A percentile compares a stretch with the other conserved stretches of the same genome.
These are phyloP conservation scores for Thalassiosira hispida DNA, from an alignment of 352 stramenopile genomes.

Conservation along the genomic window DNA sequence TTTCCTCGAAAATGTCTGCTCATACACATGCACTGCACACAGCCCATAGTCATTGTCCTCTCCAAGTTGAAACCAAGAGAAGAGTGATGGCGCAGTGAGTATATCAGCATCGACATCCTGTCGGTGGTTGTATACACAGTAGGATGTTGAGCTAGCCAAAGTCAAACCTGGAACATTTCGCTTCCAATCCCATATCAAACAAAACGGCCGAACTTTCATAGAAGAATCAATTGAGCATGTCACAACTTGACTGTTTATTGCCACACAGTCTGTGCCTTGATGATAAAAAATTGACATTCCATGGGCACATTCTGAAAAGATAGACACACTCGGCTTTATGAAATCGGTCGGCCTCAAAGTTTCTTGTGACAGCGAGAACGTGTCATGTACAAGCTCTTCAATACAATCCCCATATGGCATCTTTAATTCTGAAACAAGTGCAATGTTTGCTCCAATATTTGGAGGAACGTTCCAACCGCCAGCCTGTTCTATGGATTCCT, in stretches of 20 bases:
- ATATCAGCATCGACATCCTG: constrained; percentile 7
- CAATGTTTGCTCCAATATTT: constrained; percentile 20
- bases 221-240: not conserved
- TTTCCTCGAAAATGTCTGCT: constrained; percentile 18
- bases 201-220: constrained; percentile 34
- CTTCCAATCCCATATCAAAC: constrained; percentile 60
- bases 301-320: constrained; percentile 30
- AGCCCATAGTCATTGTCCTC: constrained; percentile 32
- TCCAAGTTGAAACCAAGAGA: constrained; percentile 42
- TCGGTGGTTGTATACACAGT: not conserved
- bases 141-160: constrained; percentile 17
- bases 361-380: constrained; percentile 23
- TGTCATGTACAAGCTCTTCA: constrained; percentile 38
- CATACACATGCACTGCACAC: constrained; percentile 41
- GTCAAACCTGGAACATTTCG: constrained; percentile 40
- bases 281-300: constrained; percentile 47
- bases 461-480: constrained; percentile 3
- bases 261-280: constrained; percentile 35
- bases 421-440: constrained; percentile 51
- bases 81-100: constrained; percentile 13
- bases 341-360: not conserved
- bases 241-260: constrained; percentile 34
- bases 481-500: constrained; percentile 1
- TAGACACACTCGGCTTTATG: not conserved
- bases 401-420: constrained; percentile 33